Percentiles rank a stretch among this genome's conserved stretches.
Conservation (phyloP, 2,329 filamentous ascomycete genomes). For the Aspergillaceae sp. region DNA sequence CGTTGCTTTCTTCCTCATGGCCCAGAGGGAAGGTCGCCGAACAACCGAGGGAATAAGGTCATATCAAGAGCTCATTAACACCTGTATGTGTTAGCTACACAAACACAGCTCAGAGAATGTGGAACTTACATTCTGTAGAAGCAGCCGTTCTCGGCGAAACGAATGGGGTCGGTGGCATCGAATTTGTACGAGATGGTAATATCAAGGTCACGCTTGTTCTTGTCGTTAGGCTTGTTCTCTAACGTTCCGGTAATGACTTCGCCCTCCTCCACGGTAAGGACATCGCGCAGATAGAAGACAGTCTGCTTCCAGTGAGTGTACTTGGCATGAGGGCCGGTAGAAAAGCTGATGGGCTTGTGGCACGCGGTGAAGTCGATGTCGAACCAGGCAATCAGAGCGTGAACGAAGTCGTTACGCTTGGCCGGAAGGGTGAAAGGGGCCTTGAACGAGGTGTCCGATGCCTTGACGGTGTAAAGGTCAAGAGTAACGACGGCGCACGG, state of each 20-base stretch:
- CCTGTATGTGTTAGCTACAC: slow-evolving; percentile 20
- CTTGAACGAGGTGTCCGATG: slow-evolving; percentile 74
- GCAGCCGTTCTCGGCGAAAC: slow-evolving; percentile 60
- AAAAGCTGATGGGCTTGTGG: slow-evolving; percentile 96
- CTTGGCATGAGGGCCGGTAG: slow-evolving; percentile 93
- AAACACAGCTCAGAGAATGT: neutral
- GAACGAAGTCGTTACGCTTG: slow-evolving; percentile 87
- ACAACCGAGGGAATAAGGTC: slow-evolving; percentile 7
- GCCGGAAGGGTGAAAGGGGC: slow-evolving; percentile 66
- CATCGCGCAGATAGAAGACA: slow-evolving; percentile 92
- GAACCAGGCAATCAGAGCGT: slow-evolving; percentile 96
- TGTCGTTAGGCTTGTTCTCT: slow-evolving; percentile 77
- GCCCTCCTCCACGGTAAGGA: slow-evolving; percentile 80
- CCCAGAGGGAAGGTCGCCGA: slow-evolving; percentile 5
- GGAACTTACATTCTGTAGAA: slow-evolving; percentile 61
- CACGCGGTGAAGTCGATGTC: slow-evolving; percentile 97
- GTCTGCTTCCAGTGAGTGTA: slow-evolving; percentile 99
- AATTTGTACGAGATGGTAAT: slow-evolving; percentile 79
- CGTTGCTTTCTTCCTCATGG: too few relatives aligned
- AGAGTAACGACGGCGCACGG: slow-evolving; percentile 75
- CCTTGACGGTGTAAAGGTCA: slow-evolving; percentile 84
- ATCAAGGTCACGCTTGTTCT: slow-evolving; percentile 92
- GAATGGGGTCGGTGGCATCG: slow-evolving; percentile 62
- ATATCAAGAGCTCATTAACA: slow-evolving; percentile 16
- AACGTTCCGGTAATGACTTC: slow-evolving; percentile 69